phyloP scores from a whole-genome alignment of 2,329 filamentous ascomycete genomes.

The Canariomyces notabilis region DNA sequence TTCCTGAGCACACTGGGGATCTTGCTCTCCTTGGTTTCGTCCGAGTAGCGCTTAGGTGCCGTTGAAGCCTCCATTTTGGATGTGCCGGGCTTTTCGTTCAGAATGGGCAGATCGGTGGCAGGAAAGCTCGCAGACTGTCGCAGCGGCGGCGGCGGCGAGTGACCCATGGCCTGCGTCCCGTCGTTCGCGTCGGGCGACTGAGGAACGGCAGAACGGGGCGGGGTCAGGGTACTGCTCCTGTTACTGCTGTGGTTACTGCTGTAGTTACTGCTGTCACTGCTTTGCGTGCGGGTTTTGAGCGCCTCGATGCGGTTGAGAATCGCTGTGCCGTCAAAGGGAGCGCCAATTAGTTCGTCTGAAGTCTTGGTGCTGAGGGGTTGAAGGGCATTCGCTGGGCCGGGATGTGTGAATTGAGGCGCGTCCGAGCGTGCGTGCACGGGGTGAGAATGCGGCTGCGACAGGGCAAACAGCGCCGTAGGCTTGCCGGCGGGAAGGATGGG shows the following conservation, averaged over 20 bases:
- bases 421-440: slow-evolving; percentile 9
- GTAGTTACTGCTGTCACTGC: neutral
- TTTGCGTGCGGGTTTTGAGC: slow-evolving; percentile 36
- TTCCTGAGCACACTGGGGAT: slow-evolving; percentile 60
- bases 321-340: slow-evolving; percentile 59
- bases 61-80: slow-evolving; percentile 42
- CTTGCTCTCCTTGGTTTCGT: slow-evolving; percentile 65
- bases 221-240: slow-evolving; percentile 16
- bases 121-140: slow-evolving; percentile 64
- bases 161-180: slow-evolving; percentile 45
- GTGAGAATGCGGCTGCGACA: slow-evolving; percentile 16
- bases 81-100: slow-evolving; percentile 42
- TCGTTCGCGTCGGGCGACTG: slow-evolving; percentile 45
- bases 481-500: slow-evolving; percentile 43
- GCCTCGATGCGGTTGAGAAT: slow-evolving; percentile 58
- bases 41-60: slow-evolving; percentile 68
- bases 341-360: slow-evolving; percentile 58
- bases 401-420: slow-evolving; percentile 13
- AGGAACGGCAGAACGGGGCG: slow-evolving; percentile 29
- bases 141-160: slow-evolving; percentile 54
- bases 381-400: slow-evolving; percentile 17
- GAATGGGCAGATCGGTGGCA: slow-evolving; percentile 45
- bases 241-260: neutral
- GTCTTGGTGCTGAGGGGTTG: slow-evolving; percentile 39
- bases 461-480: slow-evolving; percentile 33